These are phyloP conservation scores for Tylopilus orsonianus DNA, from an alignment of 1,284 basidiomycete genomes.

Conservation along the genomic window DNA sequence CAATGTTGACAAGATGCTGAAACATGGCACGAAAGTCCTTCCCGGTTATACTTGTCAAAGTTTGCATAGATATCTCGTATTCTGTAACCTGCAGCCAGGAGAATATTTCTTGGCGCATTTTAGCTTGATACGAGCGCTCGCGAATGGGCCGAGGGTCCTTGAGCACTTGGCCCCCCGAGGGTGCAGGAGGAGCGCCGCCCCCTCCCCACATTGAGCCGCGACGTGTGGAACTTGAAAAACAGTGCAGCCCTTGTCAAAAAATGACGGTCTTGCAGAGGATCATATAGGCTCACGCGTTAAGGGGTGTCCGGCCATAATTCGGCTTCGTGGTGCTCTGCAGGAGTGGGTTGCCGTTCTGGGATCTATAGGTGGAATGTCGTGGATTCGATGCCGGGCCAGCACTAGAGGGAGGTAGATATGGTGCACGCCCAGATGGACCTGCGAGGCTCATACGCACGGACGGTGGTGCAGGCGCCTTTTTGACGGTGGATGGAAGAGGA, in stretches of 20 bases:
- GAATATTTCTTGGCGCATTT: slow-evolving; percentile 74
- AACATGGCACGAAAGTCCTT: slow-evolving; percentile 84
- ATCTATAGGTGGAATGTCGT: slow-evolving; percentile 63
- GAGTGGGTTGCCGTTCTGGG: slow-evolving; percentile 64
- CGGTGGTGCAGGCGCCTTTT: slow-evolving; percentile 46
- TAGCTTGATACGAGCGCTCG: slow-evolving; percentile 66
- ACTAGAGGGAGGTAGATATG: slow-evolving; percentile 46
- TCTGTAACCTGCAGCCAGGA: slow-evolving; percentile 63
- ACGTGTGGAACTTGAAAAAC: slow-evolving; percentile 51
- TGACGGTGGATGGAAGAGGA: slow-evolving; percentile 62
- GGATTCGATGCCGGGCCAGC: slow-evolving; percentile 48
- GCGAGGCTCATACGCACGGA: slow-evolving; percentile 66
- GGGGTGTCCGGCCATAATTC: slow-evolving; percentile 71
- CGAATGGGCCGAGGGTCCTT: slow-evolving; percentile 78
- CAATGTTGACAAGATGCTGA: slow-evolving; percentile 67
- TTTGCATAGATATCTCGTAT: slow-evolving; percentile 65
- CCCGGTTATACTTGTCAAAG: slow-evolving; percentile 70
- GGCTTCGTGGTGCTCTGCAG: slow-evolving; percentile 69
- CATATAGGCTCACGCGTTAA: slow-evolving; percentile 53
- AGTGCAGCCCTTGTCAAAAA: slow-evolving; percentile 6
- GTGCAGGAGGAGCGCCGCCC: slow-evolving; percentile 43
- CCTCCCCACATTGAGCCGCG: slow-evolving; percentile 68
- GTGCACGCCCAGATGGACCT: slow-evolving; percentile 60
- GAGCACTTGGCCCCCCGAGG: slow-evolving; percentile 47
- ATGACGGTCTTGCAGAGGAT: slow-evolving; percentile 8